Percentiles rank a stretch among this genome's conserved stretches.
These are phyloP conservation scores for Termitomyces sp. DNA, from an alignment of 768 basidiomycete genomes.

Conservation along the genomic window DNA sequence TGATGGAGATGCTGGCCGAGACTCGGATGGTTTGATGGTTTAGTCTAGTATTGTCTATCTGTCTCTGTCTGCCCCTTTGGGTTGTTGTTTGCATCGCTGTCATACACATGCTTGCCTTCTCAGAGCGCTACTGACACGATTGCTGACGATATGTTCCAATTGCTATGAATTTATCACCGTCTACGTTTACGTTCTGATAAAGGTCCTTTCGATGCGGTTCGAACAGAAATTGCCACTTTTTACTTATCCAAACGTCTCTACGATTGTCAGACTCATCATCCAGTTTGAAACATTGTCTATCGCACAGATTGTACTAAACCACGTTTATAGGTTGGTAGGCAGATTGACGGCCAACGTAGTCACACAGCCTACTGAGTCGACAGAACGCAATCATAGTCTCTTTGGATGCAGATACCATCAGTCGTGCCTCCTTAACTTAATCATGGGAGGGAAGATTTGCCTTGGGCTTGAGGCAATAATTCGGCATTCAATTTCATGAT, in stretches of 20 bases:
- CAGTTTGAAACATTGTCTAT: not conserved
- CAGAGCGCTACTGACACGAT: not conserved
- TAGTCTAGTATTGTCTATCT: not conserved
- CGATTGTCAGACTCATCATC: too few relatives aligned
- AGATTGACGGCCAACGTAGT: not conserved
- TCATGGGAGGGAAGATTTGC: not conserved
- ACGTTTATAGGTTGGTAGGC: not conserved
- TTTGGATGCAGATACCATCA: not conserved
- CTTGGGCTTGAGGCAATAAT: not conserved
- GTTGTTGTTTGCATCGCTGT: not conserved
- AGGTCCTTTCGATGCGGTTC: too few relatives aligned
- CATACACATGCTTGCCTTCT: not conserved
- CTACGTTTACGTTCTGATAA: too few relatives aligned
- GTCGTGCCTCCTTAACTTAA: not conserved
- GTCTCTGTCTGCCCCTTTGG: not conserved
- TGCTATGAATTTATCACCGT: not conserved
- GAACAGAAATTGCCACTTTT: not conserved
- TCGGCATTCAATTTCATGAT: not conserved
- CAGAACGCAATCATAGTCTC: not conserved
- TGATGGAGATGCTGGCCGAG: slow-evolving; percentile 11
- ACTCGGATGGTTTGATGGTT: not conserved
- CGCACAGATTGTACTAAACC: not conserved
- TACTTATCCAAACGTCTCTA: too few relatives aligned
- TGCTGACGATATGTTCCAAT: not conserved
- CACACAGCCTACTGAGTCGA: not conserved